Conservation (phyloP, 768 basidiomycete species). For the Zangia roseola region DNA sequence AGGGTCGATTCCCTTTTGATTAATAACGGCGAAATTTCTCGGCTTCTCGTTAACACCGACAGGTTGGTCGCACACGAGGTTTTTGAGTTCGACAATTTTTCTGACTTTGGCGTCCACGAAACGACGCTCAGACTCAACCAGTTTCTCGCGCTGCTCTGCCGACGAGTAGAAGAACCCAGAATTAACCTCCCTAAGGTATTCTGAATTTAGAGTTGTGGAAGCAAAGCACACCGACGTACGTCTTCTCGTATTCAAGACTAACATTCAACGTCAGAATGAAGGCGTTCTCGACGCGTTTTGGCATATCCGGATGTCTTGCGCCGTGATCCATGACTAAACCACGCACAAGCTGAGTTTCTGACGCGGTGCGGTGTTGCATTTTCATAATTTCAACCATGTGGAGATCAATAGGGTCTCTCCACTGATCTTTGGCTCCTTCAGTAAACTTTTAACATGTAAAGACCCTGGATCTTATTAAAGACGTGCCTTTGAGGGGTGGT, state of each 20-base stretch:
- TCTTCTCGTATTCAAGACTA: slow-evolving; percentile 98
- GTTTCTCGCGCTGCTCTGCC: slow-evolving; percentile 96
- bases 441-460: slow-evolving; percentile 22
- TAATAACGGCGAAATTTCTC: slow-evolving; percentile 92
- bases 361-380: slow-evolving; percentile 98
- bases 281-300: slow-evolving; percentile 95
- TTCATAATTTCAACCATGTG: slow-evolving; percentile 99
- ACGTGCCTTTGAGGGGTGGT: slow-evolving; percentile 55
- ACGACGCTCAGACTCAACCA: slow-evolving; percentile 93
- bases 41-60: slow-evolving; percentile 78
- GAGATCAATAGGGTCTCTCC: slow-evolving; percentile 89
- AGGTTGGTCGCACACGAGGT: slow-evolving; percentile 91
- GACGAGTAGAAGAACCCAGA: slow-evolving; percentile 99
- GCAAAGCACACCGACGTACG: slow-evolving; percentile 56
- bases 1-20: slow-evolving; percentile 99
- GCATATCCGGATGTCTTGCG: slow-evolving; percentile 98
- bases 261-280: slow-evolving; percentile 95
- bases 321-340: slow-evolving; percentile 98
- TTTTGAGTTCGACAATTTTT: slow-evolving; percentile 97
- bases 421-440: slow-evolving; percentile 61
- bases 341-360: slow-evolving; percentile 93
- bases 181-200: slow-evolving; percentile 83
- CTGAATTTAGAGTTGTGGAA: slow-evolving; percentile 19
- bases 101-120: slow-evolving; percentile 93
- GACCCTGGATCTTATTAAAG: slow-evolving; percentile 28